These are phyloP conservation scores for Penicillium frequentans DNA, from an alignment of 2,329 filamentous ascomycete genomes.

Conservation along the genomic window DNA sequence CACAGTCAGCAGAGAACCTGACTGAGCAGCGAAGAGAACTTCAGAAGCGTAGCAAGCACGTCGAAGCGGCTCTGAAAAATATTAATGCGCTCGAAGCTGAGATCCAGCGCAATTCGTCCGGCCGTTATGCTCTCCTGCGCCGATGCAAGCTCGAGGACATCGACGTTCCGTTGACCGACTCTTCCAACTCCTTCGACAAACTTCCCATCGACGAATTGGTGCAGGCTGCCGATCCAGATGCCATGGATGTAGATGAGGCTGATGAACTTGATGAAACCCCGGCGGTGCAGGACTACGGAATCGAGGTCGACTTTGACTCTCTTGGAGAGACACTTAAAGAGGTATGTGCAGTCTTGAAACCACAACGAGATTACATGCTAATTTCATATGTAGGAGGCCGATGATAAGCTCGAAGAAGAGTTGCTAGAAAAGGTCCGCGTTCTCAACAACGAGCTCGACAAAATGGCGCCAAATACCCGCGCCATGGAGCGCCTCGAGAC, in stretches of 20 bases:
- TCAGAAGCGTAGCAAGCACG: slow-evolving; percentile 79
- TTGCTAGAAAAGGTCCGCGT: slow-evolving; percentile 75
- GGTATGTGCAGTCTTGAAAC: slow-evolving; percentile 51
- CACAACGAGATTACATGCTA: neutral
- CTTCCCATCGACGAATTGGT: slow-evolving; percentile 85
- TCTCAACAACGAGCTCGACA: slow-evolving; percentile 79
- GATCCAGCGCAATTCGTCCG: slow-evolving; percentile 79
- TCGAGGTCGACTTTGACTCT: slow-evolving; percentile 79
- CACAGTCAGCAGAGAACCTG: slow-evolving; percentile 71
- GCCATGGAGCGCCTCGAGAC: slow-evolving; percentile 87
- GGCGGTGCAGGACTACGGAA: slow-evolving; percentile 83
- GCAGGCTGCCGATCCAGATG: slow-evolving; percentile 71
- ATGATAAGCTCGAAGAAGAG: slow-evolving; percentile 69
- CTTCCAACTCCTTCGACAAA: slow-evolving; percentile 71
- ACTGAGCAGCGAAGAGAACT: slow-evolving; percentile 76
- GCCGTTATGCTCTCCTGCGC: slow-evolving; percentile 79
- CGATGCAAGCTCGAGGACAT: slow-evolving; percentile 94
- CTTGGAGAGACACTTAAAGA: slow-evolving; percentile 80
- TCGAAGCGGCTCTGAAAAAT: slow-evolving; percentile 72
- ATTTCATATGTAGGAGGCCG: slow-evolving; percentile 56
- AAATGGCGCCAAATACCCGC: slow-evolving; percentile 95
- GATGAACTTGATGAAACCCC: slow-evolving; percentile 55
- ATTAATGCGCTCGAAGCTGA: slow-evolving; percentile 80
- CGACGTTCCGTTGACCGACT: slow-evolving; percentile 72
- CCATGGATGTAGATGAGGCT: slow-evolving; percentile 85